Evolutionary conservation across 768 basidiomycete genomes (phyloP).

Genomic region (Hortiboletus campestris): DNA sequence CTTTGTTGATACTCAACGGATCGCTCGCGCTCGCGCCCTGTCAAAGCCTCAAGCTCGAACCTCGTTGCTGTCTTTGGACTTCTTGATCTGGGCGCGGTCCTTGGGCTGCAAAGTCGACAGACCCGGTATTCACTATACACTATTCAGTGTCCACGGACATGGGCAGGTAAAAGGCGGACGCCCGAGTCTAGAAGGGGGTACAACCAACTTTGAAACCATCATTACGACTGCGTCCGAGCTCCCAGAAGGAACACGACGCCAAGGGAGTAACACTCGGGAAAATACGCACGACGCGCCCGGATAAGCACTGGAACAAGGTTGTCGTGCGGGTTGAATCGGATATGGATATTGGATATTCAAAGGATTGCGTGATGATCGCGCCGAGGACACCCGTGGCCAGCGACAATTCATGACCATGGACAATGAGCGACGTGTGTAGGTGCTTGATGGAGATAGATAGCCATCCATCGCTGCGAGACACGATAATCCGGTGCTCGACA

Average conservation of each 20-base stretch:
- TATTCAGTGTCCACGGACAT: background rate
- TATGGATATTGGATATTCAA: conserved; percentile 1
- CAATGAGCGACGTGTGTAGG: background rate
- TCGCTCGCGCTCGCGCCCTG: background rate
- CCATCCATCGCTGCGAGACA: background rate
- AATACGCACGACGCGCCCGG: background rate
- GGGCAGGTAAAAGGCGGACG: background rate
- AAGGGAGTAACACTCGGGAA: background rate
- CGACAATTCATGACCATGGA: background rate
- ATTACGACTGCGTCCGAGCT: background rate
- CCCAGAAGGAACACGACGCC: background rate
- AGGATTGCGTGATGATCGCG: conserved; percentile 10
- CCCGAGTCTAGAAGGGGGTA: background rate
- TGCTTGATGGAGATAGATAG: conserved; percentile 8
- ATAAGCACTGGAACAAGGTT: too few relatives aligned
- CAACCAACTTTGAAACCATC: background rate
- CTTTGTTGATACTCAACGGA: background rate
- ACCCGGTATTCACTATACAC: background rate
- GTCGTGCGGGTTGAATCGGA: background rate
- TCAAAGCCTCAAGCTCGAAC: background rate
- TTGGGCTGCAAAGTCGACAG: background rate
- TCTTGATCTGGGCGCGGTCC: background rate
- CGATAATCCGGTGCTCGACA: background rate
- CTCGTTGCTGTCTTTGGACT: background rate
- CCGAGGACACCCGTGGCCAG: background rate